Percentiles rank a stretch among this genome's conserved stretches.
phyloP scores from a whole-genome alignment of 345 rosid species.

The Anastatica hierochuntica region DNA sequence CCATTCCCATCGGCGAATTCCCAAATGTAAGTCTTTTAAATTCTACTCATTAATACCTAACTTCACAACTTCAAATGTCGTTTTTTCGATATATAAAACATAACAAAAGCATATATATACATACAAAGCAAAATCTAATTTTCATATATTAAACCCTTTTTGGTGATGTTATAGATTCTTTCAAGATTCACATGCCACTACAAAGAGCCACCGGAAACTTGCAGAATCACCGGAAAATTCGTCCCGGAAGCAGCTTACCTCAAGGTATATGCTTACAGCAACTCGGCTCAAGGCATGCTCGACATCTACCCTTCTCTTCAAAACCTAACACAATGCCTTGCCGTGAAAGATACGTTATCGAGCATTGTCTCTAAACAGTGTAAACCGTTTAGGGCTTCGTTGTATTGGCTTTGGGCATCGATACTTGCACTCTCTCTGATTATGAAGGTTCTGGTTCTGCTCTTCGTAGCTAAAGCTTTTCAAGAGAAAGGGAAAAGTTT shows the following conservation, averaged over 20 bases:
- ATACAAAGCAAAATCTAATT: no score
- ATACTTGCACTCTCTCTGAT: conserved; percentile 40
- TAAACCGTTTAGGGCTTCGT: conserved; percentile 31
- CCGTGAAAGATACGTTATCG: conserved; percentile 34
- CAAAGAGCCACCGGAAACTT: conserved; percentile 21
- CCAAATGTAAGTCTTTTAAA: conserved; percentile 35
- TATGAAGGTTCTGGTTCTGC: conserved; percentile 36
- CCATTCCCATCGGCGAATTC: conserved; percentile 35
- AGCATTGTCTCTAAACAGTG: conserved; percentile 37
- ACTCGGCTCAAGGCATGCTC: conserved; percentile 37
- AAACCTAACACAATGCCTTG: conserved; percentile 37
- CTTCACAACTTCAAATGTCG: no score
- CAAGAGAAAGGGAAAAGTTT: conserved; percentile 39
- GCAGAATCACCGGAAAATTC: conserved; percentile 38
- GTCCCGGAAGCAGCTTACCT: conserved; percentile 28
- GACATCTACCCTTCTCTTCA: conserved; percentile 41
- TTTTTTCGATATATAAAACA: no score
- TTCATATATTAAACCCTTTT: background rate
- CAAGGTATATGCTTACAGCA: conserved; percentile 39
- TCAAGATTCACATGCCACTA: conserved; percentile 40
- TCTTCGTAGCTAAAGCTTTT: conserved; percentile 33
- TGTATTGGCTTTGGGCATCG: conserved; percentile 39
- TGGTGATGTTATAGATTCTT: conserved; percentile 32
- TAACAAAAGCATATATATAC: no score
- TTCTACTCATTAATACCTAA: background rate